Conservation (phyloP, 2,329 filamentous ascomycete species). For the Lasiodiplodia gonubiensis region DNA sequence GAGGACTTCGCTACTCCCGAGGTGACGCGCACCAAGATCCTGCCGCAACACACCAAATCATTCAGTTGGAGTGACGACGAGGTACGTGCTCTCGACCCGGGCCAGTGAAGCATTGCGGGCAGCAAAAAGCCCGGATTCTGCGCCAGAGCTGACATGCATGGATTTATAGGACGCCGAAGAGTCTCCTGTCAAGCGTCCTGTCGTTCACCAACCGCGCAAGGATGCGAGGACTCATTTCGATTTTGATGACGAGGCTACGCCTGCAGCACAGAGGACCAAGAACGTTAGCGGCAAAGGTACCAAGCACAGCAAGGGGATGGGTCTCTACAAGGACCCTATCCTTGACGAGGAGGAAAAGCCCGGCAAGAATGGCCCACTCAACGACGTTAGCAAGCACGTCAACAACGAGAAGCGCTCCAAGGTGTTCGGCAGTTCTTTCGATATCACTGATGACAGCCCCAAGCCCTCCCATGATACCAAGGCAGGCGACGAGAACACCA, state of each 20-base stretch:
- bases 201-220: constrained; percentile 71
- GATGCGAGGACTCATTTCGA: constrained; percentile 86
- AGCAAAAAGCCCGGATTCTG: neutral
- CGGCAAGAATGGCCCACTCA: constrained; percentile 54
- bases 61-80: constrained; percentile 77
- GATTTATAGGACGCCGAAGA: constrained; percentile 44
- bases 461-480: constrained; percentile 39
- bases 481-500: constrained; percentile 44
- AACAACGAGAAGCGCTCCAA: constrained; percentile 76
- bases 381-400: constrained; percentile 73
- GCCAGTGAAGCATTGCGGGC: neutral
- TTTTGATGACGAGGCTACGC: constrained; percentile 74
- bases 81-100: constrained; percentile 40
- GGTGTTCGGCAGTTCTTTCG: constrained; percentile 79
- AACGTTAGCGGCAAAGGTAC: constrained; percentile 50
- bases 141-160: constrained; percentile 1
- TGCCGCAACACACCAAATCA: constrained; percentile 74
- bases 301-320: constrained; percentile 69
- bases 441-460: constrained; percentile 72
- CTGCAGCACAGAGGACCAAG: constrained; percentile 55
- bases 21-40: constrained; percentile 70
- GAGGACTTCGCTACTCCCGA: constrained; percentile 84
- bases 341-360: constrained; percentile 62
- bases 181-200: constrained; percentile 64
- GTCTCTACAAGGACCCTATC: constrained; percentile 79